A percentile compares a stretch with the other conserved stretches of the same genome.
Evolutionary conservation across 23 red algal genomes (phyloP).

Genomic region (Cyanidioschyzon merolae): DNA sequence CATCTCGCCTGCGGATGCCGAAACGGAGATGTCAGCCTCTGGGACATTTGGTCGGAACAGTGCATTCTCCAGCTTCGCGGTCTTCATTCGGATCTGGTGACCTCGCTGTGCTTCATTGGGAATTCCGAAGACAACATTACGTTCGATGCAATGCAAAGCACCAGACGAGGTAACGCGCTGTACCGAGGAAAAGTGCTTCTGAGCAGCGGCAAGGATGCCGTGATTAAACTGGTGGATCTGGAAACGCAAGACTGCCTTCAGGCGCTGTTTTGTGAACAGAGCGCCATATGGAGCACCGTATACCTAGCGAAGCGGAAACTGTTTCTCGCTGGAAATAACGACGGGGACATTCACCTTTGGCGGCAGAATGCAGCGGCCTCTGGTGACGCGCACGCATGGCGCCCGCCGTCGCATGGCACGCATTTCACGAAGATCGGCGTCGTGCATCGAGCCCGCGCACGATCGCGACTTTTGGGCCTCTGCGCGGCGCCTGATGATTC

Average conservation of each 20-base stretch:
- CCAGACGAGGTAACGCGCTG: background rate
- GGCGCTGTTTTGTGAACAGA: conserved; percentile 57
- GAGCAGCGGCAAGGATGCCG: conserved; percentile 51
- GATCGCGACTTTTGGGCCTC: background rate
- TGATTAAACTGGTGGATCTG: conserved; percentile 42
- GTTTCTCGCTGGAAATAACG: conserved; percentile 38
- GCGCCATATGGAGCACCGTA: conserved; percentile 39
- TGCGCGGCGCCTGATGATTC: background rate
- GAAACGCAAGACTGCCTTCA: conserved; percentile 59
- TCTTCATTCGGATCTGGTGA: background rate
- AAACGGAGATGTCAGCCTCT: background rate
- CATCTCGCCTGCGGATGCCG: background rate
- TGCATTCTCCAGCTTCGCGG: background rate
- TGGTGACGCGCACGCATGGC: background rate
- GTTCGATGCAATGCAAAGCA: background rate
- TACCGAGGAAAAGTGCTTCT: conserved; percentile 19
- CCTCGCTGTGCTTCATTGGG: background rate
- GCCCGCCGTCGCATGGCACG: background rate
- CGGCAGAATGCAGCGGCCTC: background rate
- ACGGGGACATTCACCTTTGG: conserved; percentile 36
- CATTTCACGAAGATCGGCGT: background rate
- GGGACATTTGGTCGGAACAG: background rate
- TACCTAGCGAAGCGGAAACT: conserved; percentile 24
- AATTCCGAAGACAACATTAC: background rate
- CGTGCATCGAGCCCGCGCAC: background rate